phyloP scores from a whole-genome alignment of 345 rosid genomes.

The Tarenaya hassleriana region DNA sequence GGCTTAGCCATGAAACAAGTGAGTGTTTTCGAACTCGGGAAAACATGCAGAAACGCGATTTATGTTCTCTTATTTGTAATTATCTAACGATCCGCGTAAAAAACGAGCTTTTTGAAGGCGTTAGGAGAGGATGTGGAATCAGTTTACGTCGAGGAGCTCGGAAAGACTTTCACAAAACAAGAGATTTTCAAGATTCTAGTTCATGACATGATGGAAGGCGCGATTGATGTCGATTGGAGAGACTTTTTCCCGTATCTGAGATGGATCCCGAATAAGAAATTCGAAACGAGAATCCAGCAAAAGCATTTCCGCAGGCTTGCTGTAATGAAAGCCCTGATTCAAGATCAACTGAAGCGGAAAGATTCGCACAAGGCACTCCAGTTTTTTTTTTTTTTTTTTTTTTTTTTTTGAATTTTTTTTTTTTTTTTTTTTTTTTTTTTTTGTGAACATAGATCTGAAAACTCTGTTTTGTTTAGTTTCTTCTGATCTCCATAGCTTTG shows the following conservation, averaged over 20 bases:
- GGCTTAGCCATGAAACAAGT: constrained; percentile 65
- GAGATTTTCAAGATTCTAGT: constrained; percentile 53
- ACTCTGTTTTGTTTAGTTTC: background rate
- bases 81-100: background rate
- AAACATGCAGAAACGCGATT: too few relatives aligned
- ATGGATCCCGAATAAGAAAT: constrained; percentile 68
- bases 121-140: constrained; percentile 60
- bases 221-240: constrained; percentile 87
- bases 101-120: constrained; percentile 33
- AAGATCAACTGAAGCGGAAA: constrained; percentile 40
- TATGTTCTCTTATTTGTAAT: background rate
- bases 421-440: too few relatives aligned
- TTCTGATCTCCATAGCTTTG: background rate
- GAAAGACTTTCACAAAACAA: constrained; percentile 45
- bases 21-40: too few relatives aligned
- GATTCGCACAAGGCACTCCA: constrained; percentile 43
- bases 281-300: constrained; percentile 44
- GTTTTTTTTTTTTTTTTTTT: too few relatives aligned
- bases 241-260: constrained; percentile 84
- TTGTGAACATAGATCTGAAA: too few relatives aligned
- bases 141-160: constrained; percentile 59
- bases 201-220: constrained; percentile 69
- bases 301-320: constrained; percentile 47
- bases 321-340: constrained; percentile 58
- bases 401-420: too few relatives aligned